phyloP scores from a whole-genome alignment of 495 filamentous ascomycete species.

The Darksidea phi region DNA sequence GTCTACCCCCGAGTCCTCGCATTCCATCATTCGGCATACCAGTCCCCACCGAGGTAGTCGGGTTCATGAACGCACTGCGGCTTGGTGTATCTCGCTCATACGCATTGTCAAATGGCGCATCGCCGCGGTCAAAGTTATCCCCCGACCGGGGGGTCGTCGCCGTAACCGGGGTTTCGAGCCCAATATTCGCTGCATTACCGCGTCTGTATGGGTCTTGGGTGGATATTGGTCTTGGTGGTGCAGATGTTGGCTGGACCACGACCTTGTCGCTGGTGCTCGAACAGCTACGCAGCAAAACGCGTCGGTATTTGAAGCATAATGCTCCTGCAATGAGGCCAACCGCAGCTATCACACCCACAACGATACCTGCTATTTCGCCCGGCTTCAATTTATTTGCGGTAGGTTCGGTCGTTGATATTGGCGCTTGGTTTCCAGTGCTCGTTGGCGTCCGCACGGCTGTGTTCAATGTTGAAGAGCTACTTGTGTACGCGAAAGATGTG shows the following conservation, averaged over 20 bases:
- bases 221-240: too few species aligned
- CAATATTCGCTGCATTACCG: neutral
- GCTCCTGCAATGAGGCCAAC: neutral
- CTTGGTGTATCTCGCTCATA: conserved; percentile 1
- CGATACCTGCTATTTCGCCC: neutral
- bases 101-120: neutral
- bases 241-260: too few species aligned
- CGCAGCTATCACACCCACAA: neutral
- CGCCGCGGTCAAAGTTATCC: neutral
- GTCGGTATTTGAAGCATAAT: too few species aligned
- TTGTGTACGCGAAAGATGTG: neutral
- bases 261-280: too few species aligned
- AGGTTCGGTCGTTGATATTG: neutral
- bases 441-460: neutral
- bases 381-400: neutral
- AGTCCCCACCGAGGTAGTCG: neutral
- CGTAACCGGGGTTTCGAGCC: neutral
- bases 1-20: neutral
- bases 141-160: neutral
- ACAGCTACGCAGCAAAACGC: too few species aligned
- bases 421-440: neutral
- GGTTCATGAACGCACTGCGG: neutral
- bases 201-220: neutral
- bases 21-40: neutral
- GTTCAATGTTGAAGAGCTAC: neutral